Evolutionary conservation across 441 rosid genomes (phyloP).

Genomic region (Macaranga tanarius): DNA sequence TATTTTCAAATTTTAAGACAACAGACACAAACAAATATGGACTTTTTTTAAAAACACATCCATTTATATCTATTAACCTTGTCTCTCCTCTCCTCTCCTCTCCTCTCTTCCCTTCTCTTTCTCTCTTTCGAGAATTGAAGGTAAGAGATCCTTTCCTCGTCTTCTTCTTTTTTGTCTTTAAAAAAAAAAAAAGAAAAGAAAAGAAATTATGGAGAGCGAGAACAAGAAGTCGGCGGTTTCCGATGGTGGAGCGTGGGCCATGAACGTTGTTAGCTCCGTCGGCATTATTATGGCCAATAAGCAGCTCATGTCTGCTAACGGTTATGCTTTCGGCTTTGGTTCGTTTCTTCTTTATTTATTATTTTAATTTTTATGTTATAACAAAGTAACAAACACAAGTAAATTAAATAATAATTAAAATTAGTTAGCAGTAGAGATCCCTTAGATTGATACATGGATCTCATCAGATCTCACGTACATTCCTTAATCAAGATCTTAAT

Average conservation of each 20-base stretch:
- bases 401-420: no score
- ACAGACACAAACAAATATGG: background rate
- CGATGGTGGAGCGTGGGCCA: conserved; percentile 81
- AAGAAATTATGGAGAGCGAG: conserved; percentile 49
- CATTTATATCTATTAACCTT: no score
- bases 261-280: conserved; percentile 81
- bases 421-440: no score
- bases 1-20: no score
- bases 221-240: conserved; percentile 61
- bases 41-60: no score
- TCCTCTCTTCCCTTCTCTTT: background rate
- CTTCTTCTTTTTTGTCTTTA: background rate
- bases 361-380: background rate
- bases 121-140: background rate
- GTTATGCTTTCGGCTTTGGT: conserved; percentile 76
- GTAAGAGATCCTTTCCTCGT: conserved; percentile 6
- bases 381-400: no score
- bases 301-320: conserved; percentile 81
- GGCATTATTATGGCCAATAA: conserved; percentile 90
- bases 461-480: conserved; percentile 3
- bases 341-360: background rate
- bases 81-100: background rate
- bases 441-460: background rate
- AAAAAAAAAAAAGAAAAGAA: background rate
- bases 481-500: no score